Conservation (phyloP, 1,284 basidiomycete species). For the Naganishia liquefaciens region DNA sequence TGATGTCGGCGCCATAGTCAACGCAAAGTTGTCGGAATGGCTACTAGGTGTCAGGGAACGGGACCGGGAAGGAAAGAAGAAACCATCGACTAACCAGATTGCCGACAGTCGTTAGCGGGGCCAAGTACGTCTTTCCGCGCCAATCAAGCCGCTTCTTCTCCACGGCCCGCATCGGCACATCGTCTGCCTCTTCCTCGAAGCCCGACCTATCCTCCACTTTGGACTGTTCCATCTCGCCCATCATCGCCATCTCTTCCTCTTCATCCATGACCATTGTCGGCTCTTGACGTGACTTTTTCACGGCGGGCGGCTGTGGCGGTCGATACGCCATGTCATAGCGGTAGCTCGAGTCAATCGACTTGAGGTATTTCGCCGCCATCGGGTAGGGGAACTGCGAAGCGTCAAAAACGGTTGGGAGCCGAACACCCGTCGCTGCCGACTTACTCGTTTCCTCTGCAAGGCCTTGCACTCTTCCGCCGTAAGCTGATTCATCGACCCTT, state of each 20-base stretch:
- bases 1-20: slow-evolving; percentile 86
- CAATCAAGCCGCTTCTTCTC: slow-evolving; percentile 89
- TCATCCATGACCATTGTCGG: slow-evolving; percentile 6
- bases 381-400: slow-evolving; percentile 20
- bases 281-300: slow-evolving; percentile 6
- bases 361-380: slow-evolving; percentile 5
- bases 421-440: slow-evolving; percentile 32
- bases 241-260: slow-evolving; percentile 21
- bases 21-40: slow-evolving; percentile 91
- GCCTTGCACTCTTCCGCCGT: slow-evolving; percentile 61
- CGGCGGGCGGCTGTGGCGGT: slow-evolving; percentile 7
- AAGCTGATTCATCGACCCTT: slow-evolving; percentile 75
- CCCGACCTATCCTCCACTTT: slow-evolving; percentile 33
- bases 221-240: slow-evolving; percentile 40
- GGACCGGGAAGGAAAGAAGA: slow-evolving; percentile 7
- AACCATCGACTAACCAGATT: slow-evolving; percentile 72
- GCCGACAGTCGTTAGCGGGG: slow-evolving; percentile 92
- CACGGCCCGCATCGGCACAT: slow-evolving; percentile 67
- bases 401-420: background rate
- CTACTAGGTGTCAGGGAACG: slow-evolving; percentile 51
- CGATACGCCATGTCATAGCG: slow-evolving; percentile 18
- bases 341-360: slow-evolving; percentile 24
- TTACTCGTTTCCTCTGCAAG: slow-evolving; percentile 68
- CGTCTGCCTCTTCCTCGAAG: slow-evolving; percentile 45
- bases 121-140: slow-evolving; percentile 86